phyloP scores from a whole-genome alignment of 371 early-diverging fungal species.

The Mucor lusitanicus region DNA sequence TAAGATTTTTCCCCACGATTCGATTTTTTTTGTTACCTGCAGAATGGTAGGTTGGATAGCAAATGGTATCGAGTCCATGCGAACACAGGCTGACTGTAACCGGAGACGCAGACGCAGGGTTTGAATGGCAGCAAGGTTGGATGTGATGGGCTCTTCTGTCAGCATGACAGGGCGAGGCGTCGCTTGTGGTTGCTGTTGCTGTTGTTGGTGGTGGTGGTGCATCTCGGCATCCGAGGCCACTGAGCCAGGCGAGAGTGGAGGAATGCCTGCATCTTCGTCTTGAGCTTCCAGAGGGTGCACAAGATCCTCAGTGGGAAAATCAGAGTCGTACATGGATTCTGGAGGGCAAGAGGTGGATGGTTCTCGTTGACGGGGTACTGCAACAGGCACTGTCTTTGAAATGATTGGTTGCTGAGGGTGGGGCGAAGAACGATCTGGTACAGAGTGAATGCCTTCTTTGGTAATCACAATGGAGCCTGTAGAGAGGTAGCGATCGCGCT shows the following conservation, averaged over 20 bases:
- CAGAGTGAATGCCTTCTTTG: conserved; percentile 29
- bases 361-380: neutral
- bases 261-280: conserved; percentile 9
- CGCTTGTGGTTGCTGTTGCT: neutral
- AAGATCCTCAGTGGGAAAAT: conserved; percentile 19
- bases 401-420: neutral
- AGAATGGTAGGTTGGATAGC: conserved; percentile 46
- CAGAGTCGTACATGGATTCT: conserved; percentile 4
- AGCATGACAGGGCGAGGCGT: conserved; percentile 19
- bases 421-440: conserved; percentile 8
- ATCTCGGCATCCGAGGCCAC: neutral
- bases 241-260: conserved; percentile 12
- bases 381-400: conserved; percentile 5
- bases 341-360: conserved; percentile 5
- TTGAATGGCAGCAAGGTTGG: conserved; percentile 49
- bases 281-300: conserved; percentile 25
- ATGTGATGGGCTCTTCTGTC: conserved; percentile 24
- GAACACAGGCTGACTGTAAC: conserved; percentile 38
- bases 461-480: conserved; percentile 40
- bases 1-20: conserved; percentile 4
- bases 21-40: conserved; percentile 38
- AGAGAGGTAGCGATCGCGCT: conserved; percentile 31
- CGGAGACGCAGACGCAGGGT: conserved; percentile 39
- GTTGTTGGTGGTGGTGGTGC: conserved; percentile 4
- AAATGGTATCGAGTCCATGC: conserved; percentile 34